Percentiles rank a stretch among this genome's conserved stretches.
Evolutionary conservation across 371 early-diverging fungal genomes (phyloP).

Genomic region (Neoconidiobolus thromboides): DNA sequence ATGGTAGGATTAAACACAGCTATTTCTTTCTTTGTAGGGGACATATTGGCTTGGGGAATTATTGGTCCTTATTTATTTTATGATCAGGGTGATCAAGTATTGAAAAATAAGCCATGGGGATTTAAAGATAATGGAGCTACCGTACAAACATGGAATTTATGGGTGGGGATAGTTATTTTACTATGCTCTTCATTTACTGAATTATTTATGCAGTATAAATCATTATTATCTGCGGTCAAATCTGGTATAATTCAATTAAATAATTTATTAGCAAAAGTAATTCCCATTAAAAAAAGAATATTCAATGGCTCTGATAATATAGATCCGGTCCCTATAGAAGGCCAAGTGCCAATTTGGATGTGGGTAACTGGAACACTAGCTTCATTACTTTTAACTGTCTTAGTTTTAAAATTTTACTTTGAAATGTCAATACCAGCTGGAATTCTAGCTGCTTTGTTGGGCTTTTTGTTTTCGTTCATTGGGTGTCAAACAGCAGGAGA

Average conservation of each 20-base stretch:
- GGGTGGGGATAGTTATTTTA: conserved; percentile 59
- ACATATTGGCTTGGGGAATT: not conserved
- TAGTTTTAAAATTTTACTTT: conserved; percentile 34
- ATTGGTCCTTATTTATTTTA: not conserved
- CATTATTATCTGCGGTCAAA: conserved; percentile 29
- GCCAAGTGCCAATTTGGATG: conserved; percentile 37
- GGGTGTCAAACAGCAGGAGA: conserved; percentile 44
- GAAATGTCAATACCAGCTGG: conserved; percentile 28
- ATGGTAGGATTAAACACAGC: conserved; percentile 37
- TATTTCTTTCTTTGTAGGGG: not conserved
- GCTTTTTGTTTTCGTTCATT: conserved; percentile 44
- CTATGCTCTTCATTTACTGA: conserved; percentile 39
- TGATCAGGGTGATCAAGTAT: not conserved
- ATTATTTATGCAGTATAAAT: conserved; percentile 27
- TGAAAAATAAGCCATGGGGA: not conserved
- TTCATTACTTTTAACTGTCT: conserved; percentile 35
- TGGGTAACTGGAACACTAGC: conserved; percentile 32
- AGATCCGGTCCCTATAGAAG: conserved; percentile 20
- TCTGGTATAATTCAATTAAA: conserved; percentile 13
- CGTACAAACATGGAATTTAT: conserved; percentile 32
- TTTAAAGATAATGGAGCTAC: not conserved
- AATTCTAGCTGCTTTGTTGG: conserved; percentile 36
- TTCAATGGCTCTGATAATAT: not conserved
- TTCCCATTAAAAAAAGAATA: not conserved
- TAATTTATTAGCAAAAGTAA: conserved; percentile 5